These are phyloP conservation scores for Paspalum notatum DNA, from an alignment of 176 grass and related monocot species.

Conservation along the genomic window DNA sequence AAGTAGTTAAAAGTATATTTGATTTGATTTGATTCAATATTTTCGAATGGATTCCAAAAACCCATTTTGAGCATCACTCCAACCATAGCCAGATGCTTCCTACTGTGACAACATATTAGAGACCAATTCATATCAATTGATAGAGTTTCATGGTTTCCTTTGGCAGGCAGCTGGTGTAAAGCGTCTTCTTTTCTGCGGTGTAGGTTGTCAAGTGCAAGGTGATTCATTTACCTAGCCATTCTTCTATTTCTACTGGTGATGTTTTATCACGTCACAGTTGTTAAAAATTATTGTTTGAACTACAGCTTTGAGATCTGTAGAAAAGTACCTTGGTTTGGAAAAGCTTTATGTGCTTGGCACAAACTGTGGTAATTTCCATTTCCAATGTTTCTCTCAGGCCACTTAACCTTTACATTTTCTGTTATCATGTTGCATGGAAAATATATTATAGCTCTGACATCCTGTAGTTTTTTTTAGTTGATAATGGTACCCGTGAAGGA, in stretches of 20 bases:
- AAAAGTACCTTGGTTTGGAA: slow-evolving; percentile 95
- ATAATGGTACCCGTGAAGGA: slow-evolving; percentile 92
- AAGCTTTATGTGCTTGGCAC: slow-evolving; percentile 99
- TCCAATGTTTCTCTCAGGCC: not conserved
- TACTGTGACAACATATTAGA: not conserved
- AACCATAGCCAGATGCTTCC: not conserved
- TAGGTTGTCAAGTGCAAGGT: slow-evolving; percentile 99
- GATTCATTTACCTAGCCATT: slow-evolving; percentile 3
- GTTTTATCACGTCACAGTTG: slow-evolving; percentile 46
- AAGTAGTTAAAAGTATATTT: not conserved
- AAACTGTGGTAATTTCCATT: slow-evolving; percentile 81
- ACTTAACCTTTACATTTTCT: slow-evolving; percentile 9
- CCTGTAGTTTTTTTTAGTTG: slow-evolving; percentile 57
- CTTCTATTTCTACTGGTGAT: slow-evolving; percentile 1
- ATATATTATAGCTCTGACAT: slow-evolving; percentile 33
- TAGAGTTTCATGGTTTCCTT: slow-evolving; percentile 30
- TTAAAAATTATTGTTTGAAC: slow-evolving; percentile 56
- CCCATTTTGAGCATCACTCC: not conserved
- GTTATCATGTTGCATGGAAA: not conserved
- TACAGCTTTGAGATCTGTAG: slow-evolving; percentile 90
- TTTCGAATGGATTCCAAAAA: not conserved
- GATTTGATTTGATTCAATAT: not conserved
- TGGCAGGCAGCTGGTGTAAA: slow-evolving; percentile 95
- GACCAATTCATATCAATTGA: not conserved
- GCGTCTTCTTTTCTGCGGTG: slow-evolving; percentile 94